Conservation (phyloP, 2,329 filamentous ascomycete species). For the Cercospora janseana region DNA sequence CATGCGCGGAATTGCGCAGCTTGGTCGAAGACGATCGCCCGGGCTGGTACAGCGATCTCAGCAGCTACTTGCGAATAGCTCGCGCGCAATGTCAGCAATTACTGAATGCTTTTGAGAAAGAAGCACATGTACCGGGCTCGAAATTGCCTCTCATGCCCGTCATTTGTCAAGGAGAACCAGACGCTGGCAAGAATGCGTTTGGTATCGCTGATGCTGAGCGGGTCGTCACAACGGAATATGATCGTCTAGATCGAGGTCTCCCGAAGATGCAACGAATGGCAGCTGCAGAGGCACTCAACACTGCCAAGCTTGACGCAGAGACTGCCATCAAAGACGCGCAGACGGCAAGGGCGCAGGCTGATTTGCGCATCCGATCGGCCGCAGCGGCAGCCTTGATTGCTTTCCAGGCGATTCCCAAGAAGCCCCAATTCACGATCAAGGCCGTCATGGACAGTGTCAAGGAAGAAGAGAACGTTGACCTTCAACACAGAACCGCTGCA, state of each 20-base stretch:
- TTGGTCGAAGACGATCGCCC: conserved; percentile 82
- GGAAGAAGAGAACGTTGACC: conserved; percentile 82
- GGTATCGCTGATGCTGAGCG: conserved; percentile 84
- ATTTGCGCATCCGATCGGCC: conserved; percentile 80
- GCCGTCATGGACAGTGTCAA: conserved; percentile 98
- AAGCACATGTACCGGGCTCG: conserved; percentile 73
- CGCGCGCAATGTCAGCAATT: conserved; percentile 89
- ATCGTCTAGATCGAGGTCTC: conserved; percentile 83
- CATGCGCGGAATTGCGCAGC: conserved; percentile 64
- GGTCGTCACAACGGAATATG: conserved; percentile 80
- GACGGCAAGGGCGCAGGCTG: conserved; percentile 73
- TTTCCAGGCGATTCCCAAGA: conserved; percentile 86
- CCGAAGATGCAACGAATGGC: conserved; percentile 84
- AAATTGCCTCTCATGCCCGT: conserved; percentile 81
- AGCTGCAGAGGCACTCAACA: conserved; percentile 72
- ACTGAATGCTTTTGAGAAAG: conserved; percentile 86
- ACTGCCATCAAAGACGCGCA: conserved; percentile 77
- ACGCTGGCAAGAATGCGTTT: conserved; percentile 90
- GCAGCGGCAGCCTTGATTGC: conserved; percentile 85
- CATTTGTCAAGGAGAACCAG: conserved; percentile 87
- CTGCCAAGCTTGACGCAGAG: conserved; percentile 69
- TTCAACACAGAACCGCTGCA: conserved; percentile 81
- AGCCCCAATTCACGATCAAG: conserved; percentile 88
- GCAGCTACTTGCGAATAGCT: conserved; percentile 83
- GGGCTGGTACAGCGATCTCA: conserved; percentile 80